Evolutionary conservation across 257 asterid species (phyloP).

Genomic region (Solanum appendiculatum): DNA sequence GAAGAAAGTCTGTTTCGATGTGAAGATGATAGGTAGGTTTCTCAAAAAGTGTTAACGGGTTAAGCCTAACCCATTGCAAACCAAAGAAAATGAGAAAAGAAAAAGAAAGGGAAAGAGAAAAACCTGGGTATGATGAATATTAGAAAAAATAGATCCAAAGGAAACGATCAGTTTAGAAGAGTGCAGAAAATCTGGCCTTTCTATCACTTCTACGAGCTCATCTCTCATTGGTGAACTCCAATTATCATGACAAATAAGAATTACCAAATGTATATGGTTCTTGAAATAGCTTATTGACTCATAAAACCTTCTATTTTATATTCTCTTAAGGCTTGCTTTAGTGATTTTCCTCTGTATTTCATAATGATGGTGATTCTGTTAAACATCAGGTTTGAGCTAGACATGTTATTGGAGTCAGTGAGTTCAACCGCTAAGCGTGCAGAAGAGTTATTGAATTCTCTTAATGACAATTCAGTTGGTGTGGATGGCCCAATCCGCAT

Average conservation of each 20-base stretch:
- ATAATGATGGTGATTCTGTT: background rate
- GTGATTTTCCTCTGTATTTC: background rate
- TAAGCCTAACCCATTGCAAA: background rate
- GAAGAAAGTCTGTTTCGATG: slow-evolving; percentile 34
- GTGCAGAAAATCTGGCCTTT: background rate
- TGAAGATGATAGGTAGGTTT: slow-evolving; percentile 24
- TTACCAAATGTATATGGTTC: background rate
- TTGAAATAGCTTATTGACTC: background rate
- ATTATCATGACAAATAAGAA: background rate
- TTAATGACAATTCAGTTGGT: slow-evolving; percentile 18
- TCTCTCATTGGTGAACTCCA: background rate
- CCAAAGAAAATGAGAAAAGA: background rate
- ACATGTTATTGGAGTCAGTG: slow-evolving; percentile 37
- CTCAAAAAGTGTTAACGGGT: background rate
- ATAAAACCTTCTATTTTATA: background rate
- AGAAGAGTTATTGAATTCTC: slow-evolving; percentile 23
- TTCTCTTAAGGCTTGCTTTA: background rate
- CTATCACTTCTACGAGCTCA: background rate
- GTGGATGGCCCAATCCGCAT: slow-evolving; percentile 4
- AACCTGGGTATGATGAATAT: background rate
- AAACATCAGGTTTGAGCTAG: slow-evolving; percentile 31
- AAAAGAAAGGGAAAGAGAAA: background rate
- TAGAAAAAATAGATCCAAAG: background rate
- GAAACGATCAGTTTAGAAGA: background rate
- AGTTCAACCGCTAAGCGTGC: slow-evolving; percentile 24